Conservation (phyloP, 2,329 filamentous ascomycete genomes). For the Calonectria henricotiae region DNA sequence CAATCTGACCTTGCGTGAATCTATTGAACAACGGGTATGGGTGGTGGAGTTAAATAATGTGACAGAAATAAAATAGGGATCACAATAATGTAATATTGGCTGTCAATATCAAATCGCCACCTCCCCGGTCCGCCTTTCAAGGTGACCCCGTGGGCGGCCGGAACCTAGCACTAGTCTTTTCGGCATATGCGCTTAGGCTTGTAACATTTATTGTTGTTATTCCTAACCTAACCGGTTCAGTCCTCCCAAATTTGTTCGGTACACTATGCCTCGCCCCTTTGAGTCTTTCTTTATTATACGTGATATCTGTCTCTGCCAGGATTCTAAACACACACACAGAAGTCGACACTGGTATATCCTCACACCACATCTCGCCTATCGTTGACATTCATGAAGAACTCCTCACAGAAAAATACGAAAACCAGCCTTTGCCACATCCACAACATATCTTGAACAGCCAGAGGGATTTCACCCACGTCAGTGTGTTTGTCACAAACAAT, state of each 20-base stretch:
- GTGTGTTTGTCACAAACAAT: no score
- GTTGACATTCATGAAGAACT: no score
- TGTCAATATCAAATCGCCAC: no score
- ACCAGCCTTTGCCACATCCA: no score
- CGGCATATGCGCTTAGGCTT: neutral
- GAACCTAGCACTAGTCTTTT: neutral
- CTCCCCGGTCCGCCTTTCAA: neutral
- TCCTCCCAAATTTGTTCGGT: neutral
- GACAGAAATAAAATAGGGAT: neutral
- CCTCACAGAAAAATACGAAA: no score
- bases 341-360: no score
- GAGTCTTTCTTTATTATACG: neutral
- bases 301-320: neutral
- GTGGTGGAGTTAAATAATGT: neutral
- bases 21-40: neutral
- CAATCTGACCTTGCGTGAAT: neutral
- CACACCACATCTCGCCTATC: neutral
- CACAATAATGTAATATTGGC: neutral
- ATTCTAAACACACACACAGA: neutral
- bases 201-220: neutral
- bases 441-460: neutral
- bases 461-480: no score
- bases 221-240: neutral
- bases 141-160: conserved; percentile 5
- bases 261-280: conserved; percentile 1